Evolutionary conservation across 352 stramenopile genomes (phyloP), one percentile per base, ranked within the genome.

Genomic region (Pythium angustatum): DNA sequence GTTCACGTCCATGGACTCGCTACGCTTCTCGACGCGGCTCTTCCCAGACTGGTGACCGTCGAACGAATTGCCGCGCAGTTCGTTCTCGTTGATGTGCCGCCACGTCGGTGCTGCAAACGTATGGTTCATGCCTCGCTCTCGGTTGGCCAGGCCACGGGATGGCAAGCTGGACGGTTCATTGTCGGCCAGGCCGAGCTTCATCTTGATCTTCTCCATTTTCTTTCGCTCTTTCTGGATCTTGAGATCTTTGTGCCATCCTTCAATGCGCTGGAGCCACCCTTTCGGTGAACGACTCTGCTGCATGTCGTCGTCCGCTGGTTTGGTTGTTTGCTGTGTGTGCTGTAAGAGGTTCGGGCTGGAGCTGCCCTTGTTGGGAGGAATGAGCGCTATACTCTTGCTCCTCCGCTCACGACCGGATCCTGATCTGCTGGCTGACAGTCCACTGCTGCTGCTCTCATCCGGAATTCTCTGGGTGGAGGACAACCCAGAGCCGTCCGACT

Each of bases 211-310:
- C 57, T 91, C 82, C 2, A 78, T 81, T 52, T 88, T 89, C 54
- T 84, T 91, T 63, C 79, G 88, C 45, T 92, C 83, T 30, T 92
- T 94, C 59, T 91, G 81, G 1, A 66, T 76, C 66, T 90, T 91
- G 34, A 87, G 72, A 48, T 90, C 82, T 51, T 91, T 90, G 59
- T 91, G 83, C 85, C 85, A 94, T 48, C 85, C 81, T 40, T 92
- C 85, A 22, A 94, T 78, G 7, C 84, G 80, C 56, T 94, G 83
- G 53, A 94, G 82, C 83, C 83, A 94, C 10, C 77, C 79, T 48
- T 85, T 79, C 1, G 85, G 83, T 3, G 85, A 90, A 0, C 75
- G 76, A 26, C 78, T 82, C n/a, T 74, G 28, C 19, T 79, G 72
- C 36, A 41, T 52, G 34, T 85, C 78, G 7, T 82, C 78, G 19